A percentile compares a stretch with the other conserved stretches of the same genome.
phyloP scores from a whole-genome alignment of 208 protist species.

The Vickermania ingenoplastis region DNA sequence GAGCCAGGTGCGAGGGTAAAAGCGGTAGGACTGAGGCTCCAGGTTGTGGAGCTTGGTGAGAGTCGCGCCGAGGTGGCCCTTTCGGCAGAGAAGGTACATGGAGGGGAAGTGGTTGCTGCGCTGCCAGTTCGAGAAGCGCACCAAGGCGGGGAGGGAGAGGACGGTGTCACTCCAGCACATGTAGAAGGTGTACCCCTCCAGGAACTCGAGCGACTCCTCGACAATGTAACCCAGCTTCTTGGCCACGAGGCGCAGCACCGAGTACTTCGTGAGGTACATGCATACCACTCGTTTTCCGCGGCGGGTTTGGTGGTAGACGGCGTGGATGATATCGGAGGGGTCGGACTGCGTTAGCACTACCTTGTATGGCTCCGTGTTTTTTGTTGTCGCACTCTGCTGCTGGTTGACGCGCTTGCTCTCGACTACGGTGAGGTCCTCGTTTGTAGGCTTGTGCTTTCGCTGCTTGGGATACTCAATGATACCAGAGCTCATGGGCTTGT shows the following conservation, averaged over 20 bases:
- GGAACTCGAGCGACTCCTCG: constrained; percentile 66
- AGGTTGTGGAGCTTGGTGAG: constrained; percentile 70
- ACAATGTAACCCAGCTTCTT: constrained; percentile 62
- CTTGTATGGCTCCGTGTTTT: constrained; percentile 32
- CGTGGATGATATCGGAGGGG: not conserved
- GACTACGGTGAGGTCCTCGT: not conserved
- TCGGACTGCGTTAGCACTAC: constrained; percentile 12
- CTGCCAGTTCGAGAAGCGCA: constrained; percentile 87
- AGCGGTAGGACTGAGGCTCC: constrained; percentile 82
- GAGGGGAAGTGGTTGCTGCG: constrained; percentile 94
- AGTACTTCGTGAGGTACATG: constrained; percentile 74
- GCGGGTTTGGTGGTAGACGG: constrained; percentile 14
- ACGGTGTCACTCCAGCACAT: constrained; percentile 92
- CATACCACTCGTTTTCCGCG: constrained; percentile 54
- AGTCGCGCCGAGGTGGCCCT: constrained; percentile 88
- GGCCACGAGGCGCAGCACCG: constrained; percentile 64
- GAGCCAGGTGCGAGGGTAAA: constrained; percentile 87
- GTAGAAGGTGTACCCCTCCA: constrained; percentile 88
- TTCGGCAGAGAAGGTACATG: constrained; percentile 91
- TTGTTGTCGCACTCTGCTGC: not conserved
- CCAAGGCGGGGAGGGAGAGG: constrained; percentile 80
- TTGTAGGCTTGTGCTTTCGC: constrained; percentile 3
- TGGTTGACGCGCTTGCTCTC: not conserved
- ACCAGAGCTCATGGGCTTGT: not conserved
- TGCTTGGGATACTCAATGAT: not conserved